Conservation (phyloP, 2,329 filamentous ascomycete genomes). For the Monilinia fructigena region DNA sequence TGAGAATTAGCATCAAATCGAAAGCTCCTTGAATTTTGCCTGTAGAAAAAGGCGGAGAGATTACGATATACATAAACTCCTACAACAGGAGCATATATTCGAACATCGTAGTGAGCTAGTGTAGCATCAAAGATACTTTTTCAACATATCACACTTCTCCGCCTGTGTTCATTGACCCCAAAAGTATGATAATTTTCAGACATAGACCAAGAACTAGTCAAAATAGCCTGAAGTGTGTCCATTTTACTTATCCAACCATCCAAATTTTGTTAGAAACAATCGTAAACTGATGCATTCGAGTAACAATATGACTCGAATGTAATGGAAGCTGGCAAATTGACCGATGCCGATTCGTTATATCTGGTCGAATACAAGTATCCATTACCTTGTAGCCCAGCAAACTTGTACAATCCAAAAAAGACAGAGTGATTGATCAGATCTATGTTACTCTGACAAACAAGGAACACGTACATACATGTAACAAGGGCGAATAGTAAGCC, state of each 20-base stretch:
- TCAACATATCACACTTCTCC: background rate
- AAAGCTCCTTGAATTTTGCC: background rate
- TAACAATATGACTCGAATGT: background rate
- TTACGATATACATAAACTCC: background rate
- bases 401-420: background rate
- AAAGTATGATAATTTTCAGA: background rate
- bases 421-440: background rate
- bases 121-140: background rate
- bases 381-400: background rate
- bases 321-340: background rate
- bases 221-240: background rate
- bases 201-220: background rate
- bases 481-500: background rate
- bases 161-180: background rate
- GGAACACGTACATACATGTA: background rate
- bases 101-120: too few species aligned
- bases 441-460: conserved; percentile 12
- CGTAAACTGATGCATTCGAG: background rate
- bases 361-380: background rate
- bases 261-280: background rate
- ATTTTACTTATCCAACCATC: background rate
- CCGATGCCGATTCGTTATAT: background rate
- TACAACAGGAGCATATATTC: background rate
- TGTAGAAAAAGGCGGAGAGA: too few species aligned
- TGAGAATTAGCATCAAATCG: conserved; percentile 6